A percentile compares a stretch with the other conserved stretches of the same genome.
Evolutionary conservation across 129 eudicot species (phyloP).

Genomic region (Oenanthe sinensis): DNA sequence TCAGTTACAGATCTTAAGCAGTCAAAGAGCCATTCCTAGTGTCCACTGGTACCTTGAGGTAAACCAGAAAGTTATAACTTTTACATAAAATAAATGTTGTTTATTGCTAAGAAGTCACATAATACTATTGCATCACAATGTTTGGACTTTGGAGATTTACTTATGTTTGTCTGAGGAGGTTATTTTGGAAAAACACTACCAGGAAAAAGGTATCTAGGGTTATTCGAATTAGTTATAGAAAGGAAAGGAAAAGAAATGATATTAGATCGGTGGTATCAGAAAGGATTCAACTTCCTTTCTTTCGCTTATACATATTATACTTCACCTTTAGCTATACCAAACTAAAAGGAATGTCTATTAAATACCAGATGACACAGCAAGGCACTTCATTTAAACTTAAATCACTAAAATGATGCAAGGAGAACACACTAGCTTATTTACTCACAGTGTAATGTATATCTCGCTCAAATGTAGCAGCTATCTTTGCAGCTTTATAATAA

Average conservation of each 20-base stretch:
- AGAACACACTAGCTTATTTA: slow-evolving; percentile 13
- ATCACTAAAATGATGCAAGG: not conserved
- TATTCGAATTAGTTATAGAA: no score
- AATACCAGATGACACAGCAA: not conserved
- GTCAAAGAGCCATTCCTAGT: not conserved
- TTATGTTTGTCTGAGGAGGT: not conserved
- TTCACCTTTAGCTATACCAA: not conserved
- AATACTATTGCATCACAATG: not conserved
- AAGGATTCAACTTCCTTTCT: not conserved
- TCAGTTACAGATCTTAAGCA: not conserved
- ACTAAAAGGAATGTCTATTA: not conserved
- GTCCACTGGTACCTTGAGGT: not conserved
- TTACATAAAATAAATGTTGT: not conserved
- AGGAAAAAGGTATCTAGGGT: not conserved
- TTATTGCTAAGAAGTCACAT: not conserved
- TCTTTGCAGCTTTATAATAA: slow-evolving; percentile 98
- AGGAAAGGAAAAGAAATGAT: not conserved
- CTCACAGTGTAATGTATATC: slow-evolving; percentile 96
- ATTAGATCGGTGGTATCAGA: not conserved
- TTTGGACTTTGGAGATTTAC: not conserved
- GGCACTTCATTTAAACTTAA: not conserved
- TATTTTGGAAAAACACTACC: not conserved
- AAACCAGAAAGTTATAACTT: not conserved
- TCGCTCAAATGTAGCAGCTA: slow-evolving; percentile 90
- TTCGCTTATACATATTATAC: not conserved